Evolutionary conservation across 352 stramenopile species (phyloP), one percentile per base, ranked within the genome.

Genomic region (Phytopythium boreale): DNA sequence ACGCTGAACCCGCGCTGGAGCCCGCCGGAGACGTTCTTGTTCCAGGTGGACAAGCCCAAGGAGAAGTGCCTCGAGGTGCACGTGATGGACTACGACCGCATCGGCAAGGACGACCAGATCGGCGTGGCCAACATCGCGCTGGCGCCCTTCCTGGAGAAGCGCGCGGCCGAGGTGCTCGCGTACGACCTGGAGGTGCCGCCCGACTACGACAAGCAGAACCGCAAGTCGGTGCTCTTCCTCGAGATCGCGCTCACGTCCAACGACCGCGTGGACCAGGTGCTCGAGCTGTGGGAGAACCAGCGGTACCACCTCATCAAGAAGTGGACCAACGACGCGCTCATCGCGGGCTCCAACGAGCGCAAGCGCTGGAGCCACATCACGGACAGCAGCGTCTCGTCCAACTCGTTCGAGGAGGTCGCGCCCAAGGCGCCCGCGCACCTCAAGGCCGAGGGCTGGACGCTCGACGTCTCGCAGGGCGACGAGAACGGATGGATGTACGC

Each of bases 231-330:
- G 46, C 59, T 91, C 27, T 84, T 82, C 34, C 70, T 91, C 20
- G 82, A 89, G 68, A 73, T 91, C 56, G 79, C 76, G 57, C 58
- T 84, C 46, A 78, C 62, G 39, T 71, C 73, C 4, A 77, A 79
- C 26, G 79, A 86, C 43, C 68, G 63, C 31, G 77, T 87, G 22
- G 84, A 91, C 62, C 70, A 83, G 59, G 72, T 89, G 22, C 72
- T 95, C 8, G 84, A 93, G 69, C 76, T 93, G 22, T 95, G 85
- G 84, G 84, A 95, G 73, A 90, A 93, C 71, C 82, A 95, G 67
- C 80, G 82, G 22, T 93, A 83, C 69, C 76, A 89, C 61, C 75
- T 92, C 51, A 71, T 90, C 61, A 85, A 88, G 66, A 90, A 88
- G 50, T 95, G 84, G 83, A 90, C 77, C 17, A 82, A 70, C 20